Conservation (phyloP, 768 basidiomycete genomes). For the Pluteus cervinus region DNA sequence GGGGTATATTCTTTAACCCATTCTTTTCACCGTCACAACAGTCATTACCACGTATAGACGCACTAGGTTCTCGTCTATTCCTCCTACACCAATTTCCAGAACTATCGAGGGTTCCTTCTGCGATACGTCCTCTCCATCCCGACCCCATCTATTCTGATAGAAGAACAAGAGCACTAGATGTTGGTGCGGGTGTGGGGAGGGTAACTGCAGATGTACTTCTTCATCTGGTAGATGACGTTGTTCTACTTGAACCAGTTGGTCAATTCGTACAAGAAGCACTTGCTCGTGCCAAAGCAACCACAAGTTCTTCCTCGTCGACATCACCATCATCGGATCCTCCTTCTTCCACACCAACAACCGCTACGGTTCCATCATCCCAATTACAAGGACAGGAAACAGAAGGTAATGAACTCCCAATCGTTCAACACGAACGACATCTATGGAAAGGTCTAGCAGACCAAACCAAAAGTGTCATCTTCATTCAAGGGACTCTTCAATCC, state of each 20-base stretch:
- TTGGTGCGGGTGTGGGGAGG: constrained; percentile 91
- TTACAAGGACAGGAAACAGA: no score
- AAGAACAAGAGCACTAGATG: constrained; percentile 76
- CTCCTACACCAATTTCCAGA: constrained; percentile 77
- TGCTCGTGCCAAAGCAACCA: constrained; percentile 29
- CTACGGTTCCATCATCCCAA: no score
- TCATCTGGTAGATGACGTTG: constrained; percentile 82
- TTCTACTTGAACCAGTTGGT: constrained; percentile 84
- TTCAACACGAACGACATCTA: constrained; percentile 17
- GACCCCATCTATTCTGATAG: constrained; percentile 10
- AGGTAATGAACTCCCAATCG: no score
- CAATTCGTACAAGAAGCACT: constrained; percentile 72
- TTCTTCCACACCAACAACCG: no score
- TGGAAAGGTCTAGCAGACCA: constrained; percentile 69
- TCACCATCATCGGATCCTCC: no score
- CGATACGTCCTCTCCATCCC: constrained; percentile 46
- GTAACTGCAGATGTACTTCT: constrained; percentile 86
- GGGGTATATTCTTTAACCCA: constrained; percentile 7
- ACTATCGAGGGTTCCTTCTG: constrained; percentile 71
- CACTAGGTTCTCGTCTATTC: constrained; percentile 85
- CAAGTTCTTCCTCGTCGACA: constrained; percentile 14
- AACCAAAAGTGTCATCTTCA: constrained; percentile 70
- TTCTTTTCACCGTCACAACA: constrained; percentile 22
- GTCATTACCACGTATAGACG: constrained; percentile 87
- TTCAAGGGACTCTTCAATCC: constrained; percentile 73